Evolutionary conservation across 2,329 filamentous ascomycete genomes (phyloP).

Genomic region (Scedosporium dehoogii): DNA sequence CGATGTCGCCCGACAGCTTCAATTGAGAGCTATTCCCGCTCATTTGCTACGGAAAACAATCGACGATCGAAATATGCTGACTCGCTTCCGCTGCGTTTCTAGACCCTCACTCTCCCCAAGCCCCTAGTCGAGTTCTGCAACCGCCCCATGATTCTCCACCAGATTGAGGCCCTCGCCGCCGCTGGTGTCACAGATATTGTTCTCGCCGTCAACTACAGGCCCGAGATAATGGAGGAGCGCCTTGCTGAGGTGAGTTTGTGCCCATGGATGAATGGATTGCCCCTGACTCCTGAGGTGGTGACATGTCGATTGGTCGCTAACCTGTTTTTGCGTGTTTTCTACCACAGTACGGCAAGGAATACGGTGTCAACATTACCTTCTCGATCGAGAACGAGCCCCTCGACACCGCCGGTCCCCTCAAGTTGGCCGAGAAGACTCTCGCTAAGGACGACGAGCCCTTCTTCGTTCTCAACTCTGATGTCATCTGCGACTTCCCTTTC

Average conservation of each 20-base stretch:
- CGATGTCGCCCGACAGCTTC: constrained; percentile 8
- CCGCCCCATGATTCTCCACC: constrained; percentile 98
- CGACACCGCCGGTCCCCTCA: constrained; percentile 88
- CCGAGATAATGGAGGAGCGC: constrained; percentile 93
- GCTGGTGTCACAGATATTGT: constrained; percentile 97
- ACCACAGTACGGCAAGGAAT: constrained; percentile 72
- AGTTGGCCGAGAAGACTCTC: constrained; percentile 86
- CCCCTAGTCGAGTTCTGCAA: constrained; percentile 94
- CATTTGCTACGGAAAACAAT: not conserved
- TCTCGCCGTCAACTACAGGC: constrained; percentile 95
- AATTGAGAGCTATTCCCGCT: not conserved
- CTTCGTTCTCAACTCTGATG: constrained; percentile 96
- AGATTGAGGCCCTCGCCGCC: constrained; percentile 87
- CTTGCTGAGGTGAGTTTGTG: constrained; percentile 66
- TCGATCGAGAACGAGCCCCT: constrained; percentile 93
- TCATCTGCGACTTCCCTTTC: constrained; percentile 98
- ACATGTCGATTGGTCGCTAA: not conserved
- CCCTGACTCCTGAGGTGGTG: constrained; percentile 2
- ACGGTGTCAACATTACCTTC: constrained; percentile 93
- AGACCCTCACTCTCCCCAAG: constrained; percentile 96
- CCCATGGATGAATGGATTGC: not conserved
- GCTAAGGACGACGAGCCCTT: constrained; percentile 91
- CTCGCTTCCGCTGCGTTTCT: constrained; percentile 17
- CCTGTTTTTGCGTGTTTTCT: not conserved
- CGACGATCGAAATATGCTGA: not conserved